A percentile compares a stretch with the other conserved stretches of the same genome.
Evolutionary conservation across 345 rosid genomes (phyloP).

Genomic region (Citrus maxima): DNA sequence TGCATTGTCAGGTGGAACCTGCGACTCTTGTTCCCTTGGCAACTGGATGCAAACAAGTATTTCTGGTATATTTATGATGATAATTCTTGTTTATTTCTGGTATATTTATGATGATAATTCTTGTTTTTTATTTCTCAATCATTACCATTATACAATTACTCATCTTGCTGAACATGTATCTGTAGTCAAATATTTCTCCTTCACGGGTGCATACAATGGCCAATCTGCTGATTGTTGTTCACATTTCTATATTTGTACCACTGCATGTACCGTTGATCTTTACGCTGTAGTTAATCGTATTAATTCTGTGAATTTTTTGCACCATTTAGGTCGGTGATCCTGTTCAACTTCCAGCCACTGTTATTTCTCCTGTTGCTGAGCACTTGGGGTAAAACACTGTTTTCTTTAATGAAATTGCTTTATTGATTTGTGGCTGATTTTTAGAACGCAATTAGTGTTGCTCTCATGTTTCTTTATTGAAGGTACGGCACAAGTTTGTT

Average conservation of each 20-base stretch:
- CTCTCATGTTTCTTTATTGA: constrained; percentile 17
- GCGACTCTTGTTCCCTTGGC: constrained; percentile 95
- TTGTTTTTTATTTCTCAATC: neutral
- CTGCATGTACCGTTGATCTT: constrained; percentile 4
- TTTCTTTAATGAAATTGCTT: neutral
- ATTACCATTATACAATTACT: neutral
- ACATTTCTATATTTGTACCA: neutral
- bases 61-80: constrained; percentile 54
- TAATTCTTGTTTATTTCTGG: constrained; percentile 50
- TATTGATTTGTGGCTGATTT: neutral
- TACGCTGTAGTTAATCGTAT: neutral
- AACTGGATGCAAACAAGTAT: constrained; percentile 96
- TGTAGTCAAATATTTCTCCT: neutral
- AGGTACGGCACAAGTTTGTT: constrained; percentile 94
- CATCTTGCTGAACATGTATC: neutral
- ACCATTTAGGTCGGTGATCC: constrained; percentile 84
- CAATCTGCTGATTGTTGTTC: neutral
- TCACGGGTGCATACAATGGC: neutral
- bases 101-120: constrained; percentile 20
- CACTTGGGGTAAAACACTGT: constrained; percentile 57
- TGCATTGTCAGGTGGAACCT: constrained; percentile 73
- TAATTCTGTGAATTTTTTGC: neutral
- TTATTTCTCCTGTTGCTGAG: constrained; percentile 77
- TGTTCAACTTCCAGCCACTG: constrained; percentile 95
- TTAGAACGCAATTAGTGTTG: neutral